These are phyloP conservation scores for Sclerotinia sclerotiorum DNA, from an alignment of 2,329 filamentous ascomycete genomes.

Conservation along the genomic window DNA sequence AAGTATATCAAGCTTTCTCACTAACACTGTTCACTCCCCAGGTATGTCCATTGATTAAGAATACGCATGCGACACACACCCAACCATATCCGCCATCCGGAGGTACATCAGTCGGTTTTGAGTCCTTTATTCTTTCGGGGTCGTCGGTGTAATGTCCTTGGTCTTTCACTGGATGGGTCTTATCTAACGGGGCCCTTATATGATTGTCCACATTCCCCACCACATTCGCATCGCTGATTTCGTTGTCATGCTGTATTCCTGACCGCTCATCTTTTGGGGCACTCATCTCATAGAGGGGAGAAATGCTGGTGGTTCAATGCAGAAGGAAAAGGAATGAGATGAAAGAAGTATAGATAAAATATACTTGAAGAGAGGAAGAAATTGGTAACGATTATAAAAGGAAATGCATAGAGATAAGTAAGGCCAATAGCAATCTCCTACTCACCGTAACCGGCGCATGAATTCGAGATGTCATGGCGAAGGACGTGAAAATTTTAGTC, in stretches of 20 bases:
- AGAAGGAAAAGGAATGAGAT: neutral
- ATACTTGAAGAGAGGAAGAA: neutral
- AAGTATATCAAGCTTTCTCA: constrained; percentile 26
- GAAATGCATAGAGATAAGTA: neutral
- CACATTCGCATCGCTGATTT: constrained; percentile 1
- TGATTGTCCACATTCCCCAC: neutral
- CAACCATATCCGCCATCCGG: constrained; percentile 60
- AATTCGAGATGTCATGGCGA: neutral
- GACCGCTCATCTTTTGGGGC: constrained; percentile 11
- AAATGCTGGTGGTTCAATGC: neutral
- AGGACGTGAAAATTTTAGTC: constrained; percentile 6
- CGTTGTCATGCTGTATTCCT: neutral
- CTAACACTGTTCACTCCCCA: constrained; percentile 45
- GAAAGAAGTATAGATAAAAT: neutral
- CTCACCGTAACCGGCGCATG: constrained; percentile 2
- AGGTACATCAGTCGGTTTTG: constrained; percentile 42
- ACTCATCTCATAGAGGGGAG: constrained; percentile 6
- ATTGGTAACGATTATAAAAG: neutral
- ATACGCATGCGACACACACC: constrained; percentile 50
- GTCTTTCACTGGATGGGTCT: neutral
- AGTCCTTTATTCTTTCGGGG: constrained; percentile 4
- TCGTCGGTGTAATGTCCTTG: neutral
- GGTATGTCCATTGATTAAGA: constrained; percentile 48
- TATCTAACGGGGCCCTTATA: constrained; percentile 1
- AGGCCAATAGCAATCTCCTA: neutral